Evolutionary conservation across 768 basidiomycete genomes (phyloP).

Genomic region (Peribolospora baueri): DNA sequence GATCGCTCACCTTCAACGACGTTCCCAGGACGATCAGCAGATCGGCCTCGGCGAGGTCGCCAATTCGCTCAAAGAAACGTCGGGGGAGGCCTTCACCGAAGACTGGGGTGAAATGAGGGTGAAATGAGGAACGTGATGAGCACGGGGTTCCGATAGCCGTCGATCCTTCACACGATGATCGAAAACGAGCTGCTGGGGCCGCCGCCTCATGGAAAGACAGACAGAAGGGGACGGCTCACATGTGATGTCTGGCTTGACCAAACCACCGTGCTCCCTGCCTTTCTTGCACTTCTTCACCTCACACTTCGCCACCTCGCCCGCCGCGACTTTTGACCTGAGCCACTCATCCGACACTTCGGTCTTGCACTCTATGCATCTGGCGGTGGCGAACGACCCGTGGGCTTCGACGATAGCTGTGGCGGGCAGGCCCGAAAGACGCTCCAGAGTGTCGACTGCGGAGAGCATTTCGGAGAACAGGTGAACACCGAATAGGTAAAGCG

Average conservation of each 20-base stretch:
- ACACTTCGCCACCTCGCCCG: conserved; percentile 47
- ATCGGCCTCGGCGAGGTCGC: conserved; percentile 39
- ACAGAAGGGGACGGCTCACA: neutral
- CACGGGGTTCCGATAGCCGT: neutral
- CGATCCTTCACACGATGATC: neutral
- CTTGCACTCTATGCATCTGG: conserved; percentile 56
- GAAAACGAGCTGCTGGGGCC: conserved; percentile 15
- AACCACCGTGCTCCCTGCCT: conserved; percentile 30
- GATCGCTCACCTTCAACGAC: conserved; percentile 38
- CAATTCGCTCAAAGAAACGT: conserved; percentile 35
- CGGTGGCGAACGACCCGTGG: conserved; percentile 78
- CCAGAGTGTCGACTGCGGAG: conserved; percentile 74
- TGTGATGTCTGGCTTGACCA: conserved; percentile 75
- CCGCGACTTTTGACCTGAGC: conserved; percentile 39
- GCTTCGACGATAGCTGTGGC: conserved; percentile 62
- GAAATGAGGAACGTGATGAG: neutral
- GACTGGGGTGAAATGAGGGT: conserved; percentile 3
- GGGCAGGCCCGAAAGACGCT: conserved; percentile 56
- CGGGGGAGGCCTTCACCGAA: conserved; percentile 40
- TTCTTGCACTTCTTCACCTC: conserved; percentile 12
- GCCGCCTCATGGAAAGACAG: conserved; percentile 68
- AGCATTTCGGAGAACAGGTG: conserved; percentile 28
- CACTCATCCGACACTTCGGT: conserved; percentile 34
- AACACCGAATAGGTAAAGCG: conserved; percentile 1
- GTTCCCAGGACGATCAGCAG: conserved; percentile 79